Evolutionary conservation across 768 basidiomycete genomes (phyloP).

Genomic region (Boletales sp.): DNA sequence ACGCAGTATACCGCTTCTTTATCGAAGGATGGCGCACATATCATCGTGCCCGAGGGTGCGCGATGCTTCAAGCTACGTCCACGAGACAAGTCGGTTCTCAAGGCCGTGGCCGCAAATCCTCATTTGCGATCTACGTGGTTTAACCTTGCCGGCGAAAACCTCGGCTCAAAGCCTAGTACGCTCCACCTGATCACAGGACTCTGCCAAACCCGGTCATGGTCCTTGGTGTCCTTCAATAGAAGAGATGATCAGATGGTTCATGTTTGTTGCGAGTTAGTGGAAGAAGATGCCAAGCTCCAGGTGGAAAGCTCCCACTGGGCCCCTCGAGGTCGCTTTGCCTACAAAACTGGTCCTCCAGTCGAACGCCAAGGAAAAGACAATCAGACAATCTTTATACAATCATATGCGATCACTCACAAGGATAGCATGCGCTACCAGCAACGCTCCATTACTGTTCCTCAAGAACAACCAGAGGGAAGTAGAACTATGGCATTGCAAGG

Average conservation of each 20-base stretch:
- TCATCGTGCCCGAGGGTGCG: not conserved
- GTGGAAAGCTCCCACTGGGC: not conserved
- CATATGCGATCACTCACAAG: not conserved
- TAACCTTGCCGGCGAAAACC: not conserved
- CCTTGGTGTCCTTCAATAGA: not conserved
- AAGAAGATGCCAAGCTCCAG: not conserved
- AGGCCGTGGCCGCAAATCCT: not conserved
- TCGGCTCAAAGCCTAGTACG: not conserved
- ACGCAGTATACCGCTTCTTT: not conserved
- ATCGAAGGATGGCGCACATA: not conserved
- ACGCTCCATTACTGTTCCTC: not conserved
- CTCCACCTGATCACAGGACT: not conserved
- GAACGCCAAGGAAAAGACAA: not conserved
- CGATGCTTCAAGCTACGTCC: not conserved
- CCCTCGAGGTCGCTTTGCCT: not conserved
- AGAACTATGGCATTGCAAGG: too few species aligned
- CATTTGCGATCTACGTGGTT: not conserved
- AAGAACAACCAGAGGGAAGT: too few species aligned
- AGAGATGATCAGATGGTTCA: not conserved
- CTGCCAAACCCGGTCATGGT: not conserved
- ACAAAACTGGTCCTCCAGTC: not conserved
- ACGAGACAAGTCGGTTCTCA: not conserved
- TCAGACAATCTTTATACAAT: constrained; percentile 1
- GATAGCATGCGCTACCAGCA: not conserved
- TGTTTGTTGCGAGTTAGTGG: not conserved